Base-by-base conservation (phyloP, 2,329 filamentous ascomycete genomes). In the Exserohilum turcica region DNA sequence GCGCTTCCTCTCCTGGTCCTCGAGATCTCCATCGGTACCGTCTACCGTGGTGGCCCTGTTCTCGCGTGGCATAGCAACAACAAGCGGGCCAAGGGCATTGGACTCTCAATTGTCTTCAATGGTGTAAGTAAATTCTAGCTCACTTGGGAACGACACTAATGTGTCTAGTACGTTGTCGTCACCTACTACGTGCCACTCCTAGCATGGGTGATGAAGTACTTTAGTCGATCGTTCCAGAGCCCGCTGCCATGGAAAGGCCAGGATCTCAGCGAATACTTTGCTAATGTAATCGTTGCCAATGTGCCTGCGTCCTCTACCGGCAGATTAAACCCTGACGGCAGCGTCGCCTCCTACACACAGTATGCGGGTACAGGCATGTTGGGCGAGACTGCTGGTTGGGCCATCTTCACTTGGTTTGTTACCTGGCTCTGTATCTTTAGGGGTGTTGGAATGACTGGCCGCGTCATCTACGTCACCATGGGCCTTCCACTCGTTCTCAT, bases 381-480 rank as follows among this genome's bases (percentile, higher is more conserved):
- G 0, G 44, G 44, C 2, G 44, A 47, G 6, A 47, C 44, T 6
- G 44, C 44, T 16, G 45, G 45, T 5, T 48, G 45, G 45, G 45
- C 45, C 16, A 48, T 48, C 36, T 48, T 48, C 45, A 48, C 46
- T 1, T 48, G 46, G 43, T 59, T 59, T 18, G 42, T 59, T 7
- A 57, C 52, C 12, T 64, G 56, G 56, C 36, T 38, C 16, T 56
- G 56, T 13, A 55, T 65, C 9, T 63, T 65, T 15, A 52, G 53
- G 6, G 60, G 62, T 28, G 55, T 59, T 13, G 60, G 58, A 6
- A 55, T 57, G 56, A 61, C 56, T 4, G 62, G 60, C 0, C 56
- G 62, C 10, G 60, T 63, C 12, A 57, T 65, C 5, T 65, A 63
- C 36, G 57, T 65, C 24, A 65, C 62, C 5, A 65, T 63, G 62